Evolutionary conservation across 2,329 filamentous ascomycete species (phyloP), one percentile per base, ranked within the genome.

Genomic region (Ilyonectria sp.): DNA sequence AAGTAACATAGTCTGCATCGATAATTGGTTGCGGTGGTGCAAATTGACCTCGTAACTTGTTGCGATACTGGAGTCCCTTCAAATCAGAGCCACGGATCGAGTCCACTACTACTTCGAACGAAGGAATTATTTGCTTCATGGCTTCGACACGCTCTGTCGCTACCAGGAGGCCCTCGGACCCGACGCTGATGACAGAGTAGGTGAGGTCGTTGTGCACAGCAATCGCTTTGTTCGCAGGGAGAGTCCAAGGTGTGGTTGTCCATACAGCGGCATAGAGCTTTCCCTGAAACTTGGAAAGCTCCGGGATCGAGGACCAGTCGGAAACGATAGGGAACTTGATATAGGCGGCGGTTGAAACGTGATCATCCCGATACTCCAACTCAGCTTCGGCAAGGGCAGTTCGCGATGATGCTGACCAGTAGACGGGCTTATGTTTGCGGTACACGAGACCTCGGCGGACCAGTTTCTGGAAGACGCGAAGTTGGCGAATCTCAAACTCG

Each of bases 221-320:
- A 78, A 99, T 94, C 0, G 94, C 95, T 77, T 90, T 90, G 79
- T 99, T 99, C 2, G 95, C 95, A 0, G 96, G 95, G 6, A 99
- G 84, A 0, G 96, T 99, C 96, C 96, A 99, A 0, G 96, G 96
- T 1, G 96, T 99, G 0, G 96, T 99, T 2, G 96, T 99, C 96
- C 96, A 99, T 58, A 98, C 93, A n/a, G 96, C 87, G n/a, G 93
- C 94, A 78, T 87, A 92, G 11, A 98, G 77, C 6, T 85, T 82
- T 4, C 86, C 85, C 6, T 80, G 71, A 23, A 88, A 78, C 4
- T 71, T 68, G 26, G 78, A 72, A 56, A 88, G 74, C 11, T 78
- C 79, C 0, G 80, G 75, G 2, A 81, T 71, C 5, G 70, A 69
- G 10, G 67, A 74, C 70, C 72, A 76, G 57, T 80, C 78, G 7